A percentile compares a stretch with the other conserved stretches of the same genome.
Evolutionary conservation across 2,329 filamentous ascomycete genomes (phyloP).

Genomic region (Elsinoe fawcettii): DNA sequence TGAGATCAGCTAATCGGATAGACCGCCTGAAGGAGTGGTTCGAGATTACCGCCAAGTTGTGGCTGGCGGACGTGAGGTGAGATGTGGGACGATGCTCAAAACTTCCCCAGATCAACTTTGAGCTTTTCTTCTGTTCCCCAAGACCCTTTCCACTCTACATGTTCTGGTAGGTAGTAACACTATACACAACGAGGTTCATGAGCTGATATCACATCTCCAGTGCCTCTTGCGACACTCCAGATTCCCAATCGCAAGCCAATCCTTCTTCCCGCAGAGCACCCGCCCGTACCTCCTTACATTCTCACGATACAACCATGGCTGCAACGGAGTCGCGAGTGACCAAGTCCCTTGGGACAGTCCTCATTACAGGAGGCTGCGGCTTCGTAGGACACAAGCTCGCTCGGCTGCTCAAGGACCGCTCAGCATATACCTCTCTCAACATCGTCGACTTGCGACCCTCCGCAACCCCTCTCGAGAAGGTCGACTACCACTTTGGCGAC

Average conservation of each 20-base stretch:
- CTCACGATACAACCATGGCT: background rate
- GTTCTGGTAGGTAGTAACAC: background rate
- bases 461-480: conserved; percentile 34
- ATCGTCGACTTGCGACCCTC: conserved; percentile 42
- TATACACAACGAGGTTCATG: background rate
- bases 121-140: background rate
- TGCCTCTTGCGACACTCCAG: background rate
- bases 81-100: conserved; percentile 5
- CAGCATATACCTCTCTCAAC: conserved; percentile 37
- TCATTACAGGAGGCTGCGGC: conserved; percentile 45
- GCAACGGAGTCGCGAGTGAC: background rate
- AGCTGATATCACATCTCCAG: background rate
- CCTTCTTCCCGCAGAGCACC: background rate
- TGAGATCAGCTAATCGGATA: too few species aligned
- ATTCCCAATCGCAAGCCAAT: background rate
- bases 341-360: conserved; percentile 37
- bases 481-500: conserved; percentile 44
- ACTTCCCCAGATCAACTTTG: background rate
- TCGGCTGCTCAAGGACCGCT: conserved; percentile 35
- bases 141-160: background rate
- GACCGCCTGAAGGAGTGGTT: background rate
- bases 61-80: background rate
- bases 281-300: background rate
- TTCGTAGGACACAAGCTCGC: conserved; percentile 47
- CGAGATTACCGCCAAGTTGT: conserved; percentile 3